These are phyloP conservation scores for Botrytis deweyae DNA, from an alignment of 2,329 filamentous ascomycete genomes.

Conservation along the genomic window DNA sequence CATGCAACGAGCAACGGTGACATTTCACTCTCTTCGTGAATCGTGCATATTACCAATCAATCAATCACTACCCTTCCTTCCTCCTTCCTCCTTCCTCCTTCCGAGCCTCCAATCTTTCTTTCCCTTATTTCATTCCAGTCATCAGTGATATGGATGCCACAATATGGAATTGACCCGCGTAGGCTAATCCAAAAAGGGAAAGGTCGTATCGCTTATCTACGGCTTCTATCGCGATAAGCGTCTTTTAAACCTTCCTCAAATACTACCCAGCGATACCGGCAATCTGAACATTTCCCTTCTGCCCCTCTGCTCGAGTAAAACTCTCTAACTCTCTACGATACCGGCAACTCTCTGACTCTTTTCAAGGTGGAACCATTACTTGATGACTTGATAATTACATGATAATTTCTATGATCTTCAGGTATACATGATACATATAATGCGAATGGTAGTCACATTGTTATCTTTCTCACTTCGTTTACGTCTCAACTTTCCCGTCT, in stretches of 20 bases:
- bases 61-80: too few species aligned
- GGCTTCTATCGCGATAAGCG: conserved; percentile 16
- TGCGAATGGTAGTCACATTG: neutral
- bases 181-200: neutral
- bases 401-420: neutral
- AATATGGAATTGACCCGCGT: neutral
- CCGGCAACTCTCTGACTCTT: neutral
- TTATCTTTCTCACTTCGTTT: neutral
- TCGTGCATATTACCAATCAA: neutral
- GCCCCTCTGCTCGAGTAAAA: neutral
- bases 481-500: neutral
- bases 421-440: neutral
- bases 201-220: conserved; percentile 12
- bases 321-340: neutral
- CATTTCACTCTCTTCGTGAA: neutral
- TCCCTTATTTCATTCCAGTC: neutral
- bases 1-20: too few species aligned
- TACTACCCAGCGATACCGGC: conserved; percentile 10
- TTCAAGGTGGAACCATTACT: neutral
- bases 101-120: neutral
- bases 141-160: neutral
- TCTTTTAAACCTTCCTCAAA: neutral
- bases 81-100: too few species aligned
- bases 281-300: neutral
- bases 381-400: neutral